These are phyloP conservation scores for Zea luxurians DNA, from an alignment of 176 grass and related monocot species.

Conservation along the genomic window DNA sequence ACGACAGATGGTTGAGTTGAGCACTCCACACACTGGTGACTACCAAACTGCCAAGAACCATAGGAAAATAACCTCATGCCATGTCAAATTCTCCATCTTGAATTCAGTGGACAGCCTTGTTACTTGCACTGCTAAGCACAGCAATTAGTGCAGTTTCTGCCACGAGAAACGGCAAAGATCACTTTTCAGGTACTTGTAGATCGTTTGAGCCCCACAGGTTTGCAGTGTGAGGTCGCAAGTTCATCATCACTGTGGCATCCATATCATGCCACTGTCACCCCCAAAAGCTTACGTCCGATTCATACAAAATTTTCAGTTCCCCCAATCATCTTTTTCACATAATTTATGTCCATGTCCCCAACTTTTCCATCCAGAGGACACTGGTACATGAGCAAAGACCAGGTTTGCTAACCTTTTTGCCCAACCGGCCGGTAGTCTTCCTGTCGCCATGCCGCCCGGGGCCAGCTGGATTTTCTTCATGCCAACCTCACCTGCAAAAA, in stretches of 20 bases:
- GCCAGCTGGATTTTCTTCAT: slow-evolving; percentile 31
- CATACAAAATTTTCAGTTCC: slow-evolving; percentile 23
- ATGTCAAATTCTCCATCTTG: neutral
- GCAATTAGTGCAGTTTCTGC: slow-evolving; percentile 6
- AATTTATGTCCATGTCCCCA: slow-evolving; percentile 19
- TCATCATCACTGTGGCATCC: slow-evolving; percentile 9
- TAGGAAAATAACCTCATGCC: slow-evolving; percentile 19
- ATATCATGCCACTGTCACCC: slow-evolving; percentile 39
- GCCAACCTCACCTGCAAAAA: slow-evolving; percentile 31
- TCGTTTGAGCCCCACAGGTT: slow-evolving; percentile 29
- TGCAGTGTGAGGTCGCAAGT: slow-evolving; percentile 29
- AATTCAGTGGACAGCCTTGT: slow-evolving; percentile 21
- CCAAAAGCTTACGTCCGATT: slow-evolving; percentile 33
- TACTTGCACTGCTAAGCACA: slow-evolving; percentile 12
- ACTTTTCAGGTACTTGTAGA: slow-evolving; percentile 29
- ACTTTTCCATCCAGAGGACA: neutral
- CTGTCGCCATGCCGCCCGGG: slow-evolving; percentile 4
- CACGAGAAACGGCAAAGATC: slow-evolving; percentile 17
- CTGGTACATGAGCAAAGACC: slow-evolving; percentile 20
- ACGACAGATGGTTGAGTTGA: slow-evolving; percentile 31
- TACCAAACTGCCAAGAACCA: slow-evolving; percentile 16
- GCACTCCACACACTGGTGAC: neutral
- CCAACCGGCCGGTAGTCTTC: slow-evolving; percentile 18
- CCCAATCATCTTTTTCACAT: slow-evolving; percentile 18
- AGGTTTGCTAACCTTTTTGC: slow-evolving; percentile 30